Percentiles rank a stretch among this genome's conserved stretches.
These are phyloP conservation scores for Striga hermonthica DNA, from an alignment of 305 asterid species.

Conservation along the genomic window DNA sequence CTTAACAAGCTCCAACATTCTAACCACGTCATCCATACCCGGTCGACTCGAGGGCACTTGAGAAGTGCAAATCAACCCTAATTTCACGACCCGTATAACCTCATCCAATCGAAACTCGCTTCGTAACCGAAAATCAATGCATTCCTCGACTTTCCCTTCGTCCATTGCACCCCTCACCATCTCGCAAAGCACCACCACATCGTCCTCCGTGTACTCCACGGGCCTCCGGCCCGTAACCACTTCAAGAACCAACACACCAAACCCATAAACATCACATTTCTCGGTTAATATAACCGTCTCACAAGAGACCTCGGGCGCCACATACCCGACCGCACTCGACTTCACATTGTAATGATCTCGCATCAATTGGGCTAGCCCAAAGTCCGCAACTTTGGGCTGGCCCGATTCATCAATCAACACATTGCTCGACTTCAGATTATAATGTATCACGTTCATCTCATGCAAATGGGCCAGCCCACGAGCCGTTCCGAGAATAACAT, in stretches of 20 bases:
- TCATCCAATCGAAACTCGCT: conserved; percentile 69
- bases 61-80: conserved; percentile 76
- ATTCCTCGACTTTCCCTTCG: conserved; percentile 67
- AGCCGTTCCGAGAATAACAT: conserved; percentile 62
- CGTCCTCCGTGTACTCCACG: conserved; percentile 89
- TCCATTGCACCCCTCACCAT: conserved; percentile 78
- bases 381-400: conserved; percentile 71
- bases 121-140: conserved; percentile 55
- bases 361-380: conserved; percentile 64
- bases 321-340: conserved; percentile 80
- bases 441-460: conserved; percentile 60
- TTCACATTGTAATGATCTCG: conserved; percentile 50
- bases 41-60: conserved; percentile 88
- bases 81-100: conserved; percentile 67
- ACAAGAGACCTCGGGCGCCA: conserved; percentile 89
- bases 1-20: conserved; percentile 66
- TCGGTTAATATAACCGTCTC: conserved; percentile 69
- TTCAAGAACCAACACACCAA: conserved; percentile 71
- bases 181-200: conserved; percentile 76
- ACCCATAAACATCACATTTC: conserved; percentile 83
- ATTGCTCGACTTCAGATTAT: conserved; percentile 76
- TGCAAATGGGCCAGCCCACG: conserved; percentile 73
- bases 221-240: conserved; percentile 72
- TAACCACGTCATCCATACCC: conserved; percentile 75
- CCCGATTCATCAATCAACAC: conserved; percentile 57